phyloP scores from a whole-genome alignment of 2,329 filamentous ascomycete genomes.

The Colletotrichum lupini region DNA sequence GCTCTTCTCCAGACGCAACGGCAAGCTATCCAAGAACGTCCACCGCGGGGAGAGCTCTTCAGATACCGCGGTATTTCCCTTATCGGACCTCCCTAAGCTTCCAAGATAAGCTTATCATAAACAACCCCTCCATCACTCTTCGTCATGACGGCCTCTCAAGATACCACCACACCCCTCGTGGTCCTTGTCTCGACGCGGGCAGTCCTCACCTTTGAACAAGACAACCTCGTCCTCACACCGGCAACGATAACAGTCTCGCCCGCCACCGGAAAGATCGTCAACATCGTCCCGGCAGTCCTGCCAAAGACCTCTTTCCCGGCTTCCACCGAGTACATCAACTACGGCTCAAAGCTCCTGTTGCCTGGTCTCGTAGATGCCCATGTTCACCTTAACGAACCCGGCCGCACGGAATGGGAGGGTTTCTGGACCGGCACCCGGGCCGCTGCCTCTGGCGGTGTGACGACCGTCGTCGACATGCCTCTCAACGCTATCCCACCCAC shows the following conservation, averaged over 20 bases:
- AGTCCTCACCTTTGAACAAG: conserved; percentile 77
- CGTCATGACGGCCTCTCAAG: conserved; percentile 45
- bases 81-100: conserved; percentile 5
- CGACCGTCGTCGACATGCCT: conserved; percentile 97
- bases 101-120: conserved; percentile 22
- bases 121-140: not conserved
- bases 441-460: conserved; percentile 94
- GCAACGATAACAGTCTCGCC: conserved; percentile 86
- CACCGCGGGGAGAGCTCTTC: conserved; percentile 14
- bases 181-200: conserved; percentile 88
- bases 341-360: conserved; percentile 85
- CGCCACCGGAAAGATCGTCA: conserved; percentile 84
- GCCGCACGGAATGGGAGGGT: conserved; percentile 97
- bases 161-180: conserved; percentile 60
- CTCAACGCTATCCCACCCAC: conserved; percentile 97
- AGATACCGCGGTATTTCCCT: not conserved
- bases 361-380: conserved; percentile 96
- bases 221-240: conserved; percentile 74
- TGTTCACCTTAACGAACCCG: conserved; percentile 97
- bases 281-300: conserved; percentile 79
- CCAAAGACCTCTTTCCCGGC: conserved; percentile 79
- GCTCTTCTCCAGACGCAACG: conserved; percentile 1
- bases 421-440: conserved; percentile 95
- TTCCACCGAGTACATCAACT: conserved; percentile 80
- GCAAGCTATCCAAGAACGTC: not conserved